Base-by-base conservation (phyloP, 768 basidiomycete genomes). In the Termitomyces heimii region DNA sequence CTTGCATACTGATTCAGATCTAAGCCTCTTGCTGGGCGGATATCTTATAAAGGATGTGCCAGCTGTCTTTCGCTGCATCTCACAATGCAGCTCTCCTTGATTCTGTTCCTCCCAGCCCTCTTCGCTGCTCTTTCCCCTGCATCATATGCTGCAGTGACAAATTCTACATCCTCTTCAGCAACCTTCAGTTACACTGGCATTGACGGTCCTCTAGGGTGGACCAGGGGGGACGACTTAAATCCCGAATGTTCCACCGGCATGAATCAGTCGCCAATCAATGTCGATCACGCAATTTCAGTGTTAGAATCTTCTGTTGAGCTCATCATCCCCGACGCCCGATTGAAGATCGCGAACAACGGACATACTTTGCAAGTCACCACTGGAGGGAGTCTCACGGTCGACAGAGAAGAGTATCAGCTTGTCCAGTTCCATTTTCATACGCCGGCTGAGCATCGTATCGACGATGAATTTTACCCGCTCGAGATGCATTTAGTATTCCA, bases 371-470 rank as follows among this genome's bases (percentile, higher is more conserved):
- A 12, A 22, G 46, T 29, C 14, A 6, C 16, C 24, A 32, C 46
- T 8, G 26, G 28, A 32, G 57, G 57, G 12, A 35, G 5, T 0
- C 22, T 49, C 1, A 20, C 1, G 5, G 12, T 26, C 9, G 46
- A 46, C 2, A 5, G 6, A n/a, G 7, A 42, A 18, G 3, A 53
- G 0, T 54, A 51, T 26, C 31, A 52, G 28, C 43, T 61, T 26
- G 3, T 26, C 1, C 60, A 61, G 20, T 59, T 62, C 48, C 61
- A 62, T 24, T 62, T 62, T 40, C 61, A 62, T 39, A 55, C 61
- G 8, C 61, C 61, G 4, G 52, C 55, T 20, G 58, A 62, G 37
- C 61, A 62, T 34, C 55, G 20, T 3, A 44, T 62, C 29, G 26
- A 52, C 3, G 24, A 45, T 3, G 55, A 54, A n/a, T 62, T 54